phyloP scores from a whole-genome alignment of 805 yeast species.

The Saturnispora quitensis region DNA sequence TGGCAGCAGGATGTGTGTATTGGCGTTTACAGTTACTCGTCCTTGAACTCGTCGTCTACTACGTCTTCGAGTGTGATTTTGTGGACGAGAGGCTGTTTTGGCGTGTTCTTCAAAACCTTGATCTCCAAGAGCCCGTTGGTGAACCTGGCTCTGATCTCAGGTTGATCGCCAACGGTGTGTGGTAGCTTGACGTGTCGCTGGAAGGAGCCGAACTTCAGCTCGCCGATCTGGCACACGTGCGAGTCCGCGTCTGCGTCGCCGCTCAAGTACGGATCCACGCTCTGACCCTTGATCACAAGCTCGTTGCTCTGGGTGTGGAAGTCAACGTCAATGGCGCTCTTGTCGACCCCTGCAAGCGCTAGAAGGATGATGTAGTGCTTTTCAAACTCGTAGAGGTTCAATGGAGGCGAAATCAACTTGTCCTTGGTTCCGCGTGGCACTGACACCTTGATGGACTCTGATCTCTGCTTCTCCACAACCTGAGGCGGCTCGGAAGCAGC shows the following conservation, averaged over 20 bases:
- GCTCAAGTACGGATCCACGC: conserved; percentile 31
- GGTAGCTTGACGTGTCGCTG: conserved; percentile 52
- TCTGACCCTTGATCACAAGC: conserved; percentile 41
- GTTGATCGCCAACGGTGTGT: conserved; percentile 42
- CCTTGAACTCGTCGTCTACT: conserved; percentile 25
- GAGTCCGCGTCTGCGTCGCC: conserved; percentile 24
- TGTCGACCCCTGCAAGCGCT: conserved; percentile 51
- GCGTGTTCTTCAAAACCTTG: conserved; percentile 37
- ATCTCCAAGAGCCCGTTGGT: conserved; percentile 46
- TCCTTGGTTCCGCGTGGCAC: conserved; percentile 33
- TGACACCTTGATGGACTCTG: conserved; percentile 37
- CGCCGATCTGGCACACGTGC: conserved; percentile 36
- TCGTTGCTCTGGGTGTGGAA: conserved; percentile 52
- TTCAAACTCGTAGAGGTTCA: conserved; percentile 46
- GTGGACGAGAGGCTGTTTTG: conserved; percentile 9
- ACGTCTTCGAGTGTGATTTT: conserved; percentile 22
- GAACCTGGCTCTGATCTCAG: conserved; percentile 43
- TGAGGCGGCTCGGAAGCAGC: neutral
- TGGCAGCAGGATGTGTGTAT: neutral
- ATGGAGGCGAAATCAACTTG: conserved; percentile 48
- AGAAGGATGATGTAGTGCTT: conserved; percentile 38
- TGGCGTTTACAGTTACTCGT: neutral
- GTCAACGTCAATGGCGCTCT: conserved; percentile 44
- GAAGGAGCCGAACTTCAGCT: conserved; percentile 47
- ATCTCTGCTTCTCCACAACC: conserved; percentile 4